Percentiles rank a stretch among this genome's conserved stretches.
These are phyloP conservation scores for Warburgia ugandensis DNA, from an alignment of 164 flowering plant genomes.

Conservation along the genomic window DNA sequence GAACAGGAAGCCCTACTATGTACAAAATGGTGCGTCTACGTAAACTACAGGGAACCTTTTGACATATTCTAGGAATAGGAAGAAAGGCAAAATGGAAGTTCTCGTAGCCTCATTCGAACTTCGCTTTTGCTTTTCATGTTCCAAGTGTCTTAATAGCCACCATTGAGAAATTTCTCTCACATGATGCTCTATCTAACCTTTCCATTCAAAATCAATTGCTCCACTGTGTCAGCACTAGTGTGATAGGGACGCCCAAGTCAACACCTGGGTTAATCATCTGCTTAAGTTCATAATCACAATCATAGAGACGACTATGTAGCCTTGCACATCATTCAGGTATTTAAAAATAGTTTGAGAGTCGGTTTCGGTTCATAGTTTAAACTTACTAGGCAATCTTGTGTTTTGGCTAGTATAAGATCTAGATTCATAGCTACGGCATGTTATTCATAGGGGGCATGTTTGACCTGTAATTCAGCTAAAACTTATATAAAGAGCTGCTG, in stretches of 20 bases:
- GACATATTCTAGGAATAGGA: too few relatives aligned
- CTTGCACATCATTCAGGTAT: too few relatives aligned
- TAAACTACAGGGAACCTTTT: too few relatives aligned
- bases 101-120: neutral
- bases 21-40: too few relatives aligned
- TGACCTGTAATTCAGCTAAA: constrained; percentile 4
- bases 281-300: too few relatives aligned
- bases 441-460: neutral
- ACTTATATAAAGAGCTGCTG: constrained; percentile 7
- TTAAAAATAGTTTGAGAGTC: too few relatives aligned
- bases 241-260: neutral
- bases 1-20: too few relatives aligned
- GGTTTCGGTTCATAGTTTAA: too few relatives aligned
- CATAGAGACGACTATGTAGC: neutral
- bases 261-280: neutral
- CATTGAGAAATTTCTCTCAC: neutral
- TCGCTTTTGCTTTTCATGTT: neutral
- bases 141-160: neutral
- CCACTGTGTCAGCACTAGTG: neutral
- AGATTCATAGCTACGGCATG: neutral
- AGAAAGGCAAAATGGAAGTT: neutral
- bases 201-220: neutral
- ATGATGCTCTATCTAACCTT: neutral
- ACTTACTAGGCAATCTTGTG: too few relatives aligned
- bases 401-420: neutral